A percentile compares a stretch with the other conserved stretches of the same genome.
These are phyloP conservation scores for Sungouiozyma intestinalis DNA, from an alignment of 805 yeast genomes.

Conservation along the genomic window DNA sequence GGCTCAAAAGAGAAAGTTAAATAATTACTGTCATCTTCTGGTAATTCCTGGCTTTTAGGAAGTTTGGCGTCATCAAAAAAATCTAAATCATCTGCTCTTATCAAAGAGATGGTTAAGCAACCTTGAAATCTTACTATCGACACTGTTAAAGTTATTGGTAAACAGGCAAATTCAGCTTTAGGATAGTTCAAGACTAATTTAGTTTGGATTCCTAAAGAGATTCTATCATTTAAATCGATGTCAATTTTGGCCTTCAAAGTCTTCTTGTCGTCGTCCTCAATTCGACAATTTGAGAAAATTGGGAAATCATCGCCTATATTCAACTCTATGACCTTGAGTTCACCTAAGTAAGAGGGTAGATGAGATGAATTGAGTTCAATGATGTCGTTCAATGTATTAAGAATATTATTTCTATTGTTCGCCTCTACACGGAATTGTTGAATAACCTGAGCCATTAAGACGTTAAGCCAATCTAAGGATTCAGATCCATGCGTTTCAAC, in stretches of 20 bases:
- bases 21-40: constrained; percentile 7
- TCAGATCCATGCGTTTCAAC: constrained; percentile 82
- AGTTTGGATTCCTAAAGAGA: constrained; percentile 80
- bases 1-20: constrained; percentile 85
- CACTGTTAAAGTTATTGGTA: constrained; percentile 78
- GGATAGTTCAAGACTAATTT: constrained; percentile 72
- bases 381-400: constrained; percentile 64
- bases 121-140: constrained; percentile 89
- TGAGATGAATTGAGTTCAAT: constrained; percentile 34
- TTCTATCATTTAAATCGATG: constrained; percentile 78
- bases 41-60: not conserved
- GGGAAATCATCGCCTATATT: constrained; percentile 95
- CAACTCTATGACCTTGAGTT: constrained; percentile 67
- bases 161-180: constrained; percentile 68
- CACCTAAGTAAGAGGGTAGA: constrained; percentile 72
- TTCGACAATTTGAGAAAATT: constrained; percentile 85
- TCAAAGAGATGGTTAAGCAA: constrained; percentile 66
- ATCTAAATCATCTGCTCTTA: constrained; percentile 29
- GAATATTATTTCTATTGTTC: constrained; percentile 68
- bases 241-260: constrained; percentile 78
- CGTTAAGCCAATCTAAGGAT: constrained; percentile 95
- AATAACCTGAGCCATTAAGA: constrained; percentile 81
- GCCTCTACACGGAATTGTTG: constrained; percentile 88
- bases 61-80: constrained; percentile 8
- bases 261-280: constrained; percentile 38